These are phyloP conservation scores for Gentiana macrophylla DNA, from an alignment of 257 asterid genomes.

Conservation along the genomic window DNA sequence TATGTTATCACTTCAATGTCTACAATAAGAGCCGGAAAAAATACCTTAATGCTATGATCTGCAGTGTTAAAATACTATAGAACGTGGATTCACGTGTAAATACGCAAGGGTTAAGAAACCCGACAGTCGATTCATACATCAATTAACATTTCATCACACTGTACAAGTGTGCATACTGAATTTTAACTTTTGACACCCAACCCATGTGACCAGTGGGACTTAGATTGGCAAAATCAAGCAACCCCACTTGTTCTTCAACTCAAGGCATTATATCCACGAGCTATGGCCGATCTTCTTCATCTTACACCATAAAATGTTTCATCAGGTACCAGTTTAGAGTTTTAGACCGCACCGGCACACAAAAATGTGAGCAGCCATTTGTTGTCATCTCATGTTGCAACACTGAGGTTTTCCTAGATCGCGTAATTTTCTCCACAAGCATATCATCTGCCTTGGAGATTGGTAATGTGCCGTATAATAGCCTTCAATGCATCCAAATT, in stretches of 20 bases:
- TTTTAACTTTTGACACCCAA: background rate
- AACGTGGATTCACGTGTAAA: no score
- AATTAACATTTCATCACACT: no score
- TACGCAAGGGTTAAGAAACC: no score
- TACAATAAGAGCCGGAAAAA: slow-evolving; percentile 9
- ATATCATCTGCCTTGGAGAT: slow-evolving; percentile 91
- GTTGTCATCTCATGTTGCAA: slow-evolving; percentile 77
- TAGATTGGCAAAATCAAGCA: background rate
- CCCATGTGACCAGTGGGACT: background rate
- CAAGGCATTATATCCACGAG: slow-evolving; percentile 10
- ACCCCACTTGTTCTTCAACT: slow-evolving; percentile 4
- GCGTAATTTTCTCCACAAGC: slow-evolving; percentile 74
- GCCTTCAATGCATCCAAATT: slow-evolving; percentile 76
- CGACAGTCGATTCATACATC: no score
- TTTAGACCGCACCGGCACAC: background rate
- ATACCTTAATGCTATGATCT: no score
- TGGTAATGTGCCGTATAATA: slow-evolving; percentile 88
- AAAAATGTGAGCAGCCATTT: background rate
- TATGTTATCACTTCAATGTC: slow-evolving; percentile 24
- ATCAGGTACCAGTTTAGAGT: background rate
- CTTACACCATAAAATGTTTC: background rate
- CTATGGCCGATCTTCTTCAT: slow-evolving; percentile 1
- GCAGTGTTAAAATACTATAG: no score
- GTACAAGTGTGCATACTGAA: no score
- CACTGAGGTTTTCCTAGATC: slow-evolving; percentile 52